Base-by-base conservation (phyloP, 306 rosid genomes). In the Macrotyloma uniflorum region DNA sequence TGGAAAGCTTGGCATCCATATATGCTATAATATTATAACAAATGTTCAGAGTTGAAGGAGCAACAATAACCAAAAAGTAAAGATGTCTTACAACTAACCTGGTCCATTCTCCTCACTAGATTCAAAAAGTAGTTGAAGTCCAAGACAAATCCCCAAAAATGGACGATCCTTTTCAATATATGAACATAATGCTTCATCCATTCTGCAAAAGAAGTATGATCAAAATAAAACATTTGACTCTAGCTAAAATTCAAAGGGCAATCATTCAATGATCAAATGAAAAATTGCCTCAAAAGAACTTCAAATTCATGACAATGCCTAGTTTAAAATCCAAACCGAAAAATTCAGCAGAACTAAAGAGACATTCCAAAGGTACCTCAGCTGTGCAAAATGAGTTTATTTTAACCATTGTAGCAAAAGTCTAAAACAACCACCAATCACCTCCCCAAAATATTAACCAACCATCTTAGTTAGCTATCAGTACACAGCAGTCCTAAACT, bases 71-170 rank as follows among this genome's bases (percentile, higher is more conserved):
- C n/a, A 40, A 35, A 72, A 24, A 65, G 15, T 32, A 63, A 67
- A 36, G 59, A 66, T 63, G 59, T 57, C 65, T 67, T 50, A 80
- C 75, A 58, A 82, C 87, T 79, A 53, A 95, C 99, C 89, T 79
- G 66, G 87, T 83, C 99, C 99, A 24, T 95, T 93, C 91, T 95
- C 99, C 73, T 89, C 93, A 38, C 99, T 92, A 81, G 93, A 91
- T 75, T 95, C 97, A 74, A 95, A 93, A 69, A 95, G 99, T 59
- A 95, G 79, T 86, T 95, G 97, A 86, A 95, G 99, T 71, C 99
- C 98, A 79, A 95, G 98, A 88, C 98, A 95, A 49, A 95, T 93
- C 77, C 98, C 99, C 72, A 95, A 87, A 85, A 93, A 91, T 15
- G 99, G 99, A 70, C 88, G 90, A 72, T 91, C 99, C 72, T 85